phyloP scores from a whole-genome alignment of 176 grass and related monocot species.

The Tillandsia fasciculata region DNA sequence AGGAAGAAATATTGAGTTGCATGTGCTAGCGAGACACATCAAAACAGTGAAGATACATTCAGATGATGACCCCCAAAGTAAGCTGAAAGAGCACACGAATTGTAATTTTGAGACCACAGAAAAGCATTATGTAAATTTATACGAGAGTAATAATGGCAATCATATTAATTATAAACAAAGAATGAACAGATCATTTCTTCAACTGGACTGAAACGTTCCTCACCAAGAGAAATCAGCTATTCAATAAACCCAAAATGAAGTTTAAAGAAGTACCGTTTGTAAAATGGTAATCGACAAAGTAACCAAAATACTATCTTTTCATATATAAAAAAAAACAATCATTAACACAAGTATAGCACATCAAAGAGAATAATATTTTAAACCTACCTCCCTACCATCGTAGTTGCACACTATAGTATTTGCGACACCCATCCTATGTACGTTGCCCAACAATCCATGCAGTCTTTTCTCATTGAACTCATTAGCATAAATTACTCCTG shows the following conservation, averaged over 20 bases:
- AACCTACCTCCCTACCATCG: constrained; percentile 85
- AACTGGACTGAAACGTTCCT: not conserved
- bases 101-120: too few relatives aligned
- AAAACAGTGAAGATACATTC: not conserved
- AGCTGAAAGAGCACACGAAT: not conserved
- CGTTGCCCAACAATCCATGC: constrained; percentile 74
- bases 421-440: constrained; percentile 92
- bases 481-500: constrained; percentile 97
- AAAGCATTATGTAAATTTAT: too few relatives aligned
- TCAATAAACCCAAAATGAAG: not conserved
- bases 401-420: constrained; percentile 96
- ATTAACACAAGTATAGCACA: not conserved
- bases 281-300: not conserved
- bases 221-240: not conserved
- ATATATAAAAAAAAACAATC: not conserved
- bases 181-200: not conserved
- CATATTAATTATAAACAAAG: not conserved
- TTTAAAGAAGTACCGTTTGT: not conserved
- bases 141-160: too few relatives aligned
- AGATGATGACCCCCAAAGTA: not conserved
- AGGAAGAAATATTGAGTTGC: not conserved
- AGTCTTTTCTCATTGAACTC: constrained; percentile 88
- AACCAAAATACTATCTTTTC: not conserved
- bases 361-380: not conserved
- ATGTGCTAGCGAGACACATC: not conserved